Evolutionary conservation across 352 stramenopile genomes (phyloP).

Genomic region (Phytophthora hybrid): DNA sequence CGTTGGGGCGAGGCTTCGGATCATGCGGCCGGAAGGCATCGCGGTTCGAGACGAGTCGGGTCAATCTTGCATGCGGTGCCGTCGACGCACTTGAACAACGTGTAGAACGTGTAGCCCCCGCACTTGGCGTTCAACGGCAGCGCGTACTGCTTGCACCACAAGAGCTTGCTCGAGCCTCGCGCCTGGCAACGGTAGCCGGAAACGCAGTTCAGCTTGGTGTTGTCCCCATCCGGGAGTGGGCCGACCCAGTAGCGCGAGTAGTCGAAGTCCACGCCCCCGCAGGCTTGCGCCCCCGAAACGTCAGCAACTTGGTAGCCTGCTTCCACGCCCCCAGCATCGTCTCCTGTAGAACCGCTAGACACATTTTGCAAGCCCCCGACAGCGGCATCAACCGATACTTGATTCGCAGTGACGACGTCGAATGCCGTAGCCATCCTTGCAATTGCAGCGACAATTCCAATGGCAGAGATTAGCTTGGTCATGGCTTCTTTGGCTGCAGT

Average conservation of each 20-base stretch:
- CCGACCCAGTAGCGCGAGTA: constrained; percentile 35
- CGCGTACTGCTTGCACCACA: constrained; percentile 40
- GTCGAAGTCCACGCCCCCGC: constrained; percentile 29
- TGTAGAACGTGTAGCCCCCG: constrained; percentile 38
- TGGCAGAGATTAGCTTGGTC: neutral
- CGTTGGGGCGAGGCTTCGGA: neutral
- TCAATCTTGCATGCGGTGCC: constrained; percentile 32
- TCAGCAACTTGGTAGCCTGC: constrained; percentile 27
- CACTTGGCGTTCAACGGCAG: constrained; percentile 33
- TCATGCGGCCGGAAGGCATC: constrained; percentile 23
- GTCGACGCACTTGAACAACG: constrained; percentile 36
- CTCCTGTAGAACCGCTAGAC: neutral
- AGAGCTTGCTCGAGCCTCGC: constrained; percentile 14
- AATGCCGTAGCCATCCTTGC: neutral
- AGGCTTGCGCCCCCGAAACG: constrained; percentile 32
- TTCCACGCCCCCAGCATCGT: constrained; percentile 3
- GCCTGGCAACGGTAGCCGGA: constrained; percentile 29
- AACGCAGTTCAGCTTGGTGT: constrained; percentile 33
- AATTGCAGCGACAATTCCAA: constrained; percentile 1
- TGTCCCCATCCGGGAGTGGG: constrained; percentile 16
- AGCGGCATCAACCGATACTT: neutral
- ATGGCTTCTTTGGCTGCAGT: neutral
- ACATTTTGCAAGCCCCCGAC: neutral
- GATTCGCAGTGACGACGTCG: neutral
- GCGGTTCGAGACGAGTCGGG: constrained; percentile 19